Conservation (phyloP, 2,329 filamentous ascomycete species). For the Diaporthe amygdali region DNA sequence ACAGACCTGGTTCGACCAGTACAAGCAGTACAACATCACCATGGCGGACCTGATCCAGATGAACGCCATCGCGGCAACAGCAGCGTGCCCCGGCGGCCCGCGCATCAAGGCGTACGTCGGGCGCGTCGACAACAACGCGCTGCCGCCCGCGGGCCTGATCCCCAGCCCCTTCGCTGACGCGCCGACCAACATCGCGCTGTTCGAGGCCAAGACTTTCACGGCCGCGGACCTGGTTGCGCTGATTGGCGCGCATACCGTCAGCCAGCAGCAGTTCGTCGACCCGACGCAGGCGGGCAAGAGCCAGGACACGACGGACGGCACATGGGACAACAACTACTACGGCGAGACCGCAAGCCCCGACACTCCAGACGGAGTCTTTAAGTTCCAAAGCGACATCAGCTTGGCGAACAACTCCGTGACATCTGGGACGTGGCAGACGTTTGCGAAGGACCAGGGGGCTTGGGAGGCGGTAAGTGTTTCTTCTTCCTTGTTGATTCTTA, state of each 20-base stretch:
- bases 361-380: conserved; percentile 38
- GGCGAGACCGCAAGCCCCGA: conserved; percentile 39
- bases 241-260: conserved; percentile 57
- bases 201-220: conserved; percentile 55
- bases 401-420: conserved; percentile 44
- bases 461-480: conserved; percentile 45
- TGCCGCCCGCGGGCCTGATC: conserved; percentile 49
- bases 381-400: conserved; percentile 47
- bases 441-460: conserved; percentile 41
- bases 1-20: conserved; percentile 43
- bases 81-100: conserved; percentile 57
- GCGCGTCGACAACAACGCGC: conserved; percentile 46
- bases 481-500: conserved; percentile 10
- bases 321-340: conserved; percentile 59
- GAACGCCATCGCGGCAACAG: conserved; percentile 50
- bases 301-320: conserved; percentile 53
- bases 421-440: conserved; percentile 41
- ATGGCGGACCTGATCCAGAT: conserved; percentile 62
- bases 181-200: conserved; percentile 49
- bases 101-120: conserved; percentile 55
- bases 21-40: conserved; percentile 43
- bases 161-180: conserved; percentile 46
- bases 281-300: conserved; percentile 40
- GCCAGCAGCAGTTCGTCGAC: conserved; percentile 53
- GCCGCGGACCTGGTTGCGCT: conserved; percentile 57